Percentiles rank a stretch among this genome's conserved stretches.
Conservation (phyloP, 2,329 filamentous ascomycete species). For the Neodidymelliopsis sp. region DNA sequence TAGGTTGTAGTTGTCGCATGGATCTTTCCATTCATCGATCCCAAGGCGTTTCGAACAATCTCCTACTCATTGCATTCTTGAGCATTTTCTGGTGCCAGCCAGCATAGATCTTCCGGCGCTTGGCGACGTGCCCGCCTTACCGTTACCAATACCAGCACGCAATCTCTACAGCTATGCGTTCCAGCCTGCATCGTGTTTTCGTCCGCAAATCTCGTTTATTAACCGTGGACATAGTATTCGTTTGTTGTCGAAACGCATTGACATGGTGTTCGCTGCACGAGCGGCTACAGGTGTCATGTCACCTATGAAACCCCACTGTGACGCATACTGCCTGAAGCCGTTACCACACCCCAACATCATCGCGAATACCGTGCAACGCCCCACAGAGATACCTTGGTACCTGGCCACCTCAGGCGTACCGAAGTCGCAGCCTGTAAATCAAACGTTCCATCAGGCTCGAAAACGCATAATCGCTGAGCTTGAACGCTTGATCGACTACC, state of each 20-base stretch:
- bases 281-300: conserved; percentile 38
- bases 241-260: conserved; percentile 38
- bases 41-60: conserved; percentile 40
- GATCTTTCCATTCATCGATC: conserved; percentile 6
- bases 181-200: conserved; percentile 40
- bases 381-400: conserved; percentile 29
- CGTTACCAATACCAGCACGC: conserved; percentile 38
- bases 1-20: conserved; percentile 36
- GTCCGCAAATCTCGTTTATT: conserved; percentile 16
- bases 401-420: conserved; percentile 32
- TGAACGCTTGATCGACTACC: conserved; percentile 26
- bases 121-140: conserved; percentile 32
- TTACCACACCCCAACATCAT: conserved; percentile 34
- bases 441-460: conserved; percentile 42
- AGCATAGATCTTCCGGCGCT: conserved; percentile 38
- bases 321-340: conserved; percentile 37
- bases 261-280: conserved; percentile 28
- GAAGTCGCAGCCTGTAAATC: conserved; percentile 45
- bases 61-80: conserved; percentile 34
- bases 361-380: conserved; percentile 27
- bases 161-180: conserved; percentile 19
- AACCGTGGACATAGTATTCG: conserved; percentile 13
- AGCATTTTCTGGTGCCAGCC: conserved; percentile 27
- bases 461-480: conserved; percentile 42
- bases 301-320: conserved; percentile 46